These are phyloP conservation scores for Apiospora rasikravindrae DNA, from an alignment of 2,329 filamentous ascomycete species.

Conservation along the genomic window DNA sequence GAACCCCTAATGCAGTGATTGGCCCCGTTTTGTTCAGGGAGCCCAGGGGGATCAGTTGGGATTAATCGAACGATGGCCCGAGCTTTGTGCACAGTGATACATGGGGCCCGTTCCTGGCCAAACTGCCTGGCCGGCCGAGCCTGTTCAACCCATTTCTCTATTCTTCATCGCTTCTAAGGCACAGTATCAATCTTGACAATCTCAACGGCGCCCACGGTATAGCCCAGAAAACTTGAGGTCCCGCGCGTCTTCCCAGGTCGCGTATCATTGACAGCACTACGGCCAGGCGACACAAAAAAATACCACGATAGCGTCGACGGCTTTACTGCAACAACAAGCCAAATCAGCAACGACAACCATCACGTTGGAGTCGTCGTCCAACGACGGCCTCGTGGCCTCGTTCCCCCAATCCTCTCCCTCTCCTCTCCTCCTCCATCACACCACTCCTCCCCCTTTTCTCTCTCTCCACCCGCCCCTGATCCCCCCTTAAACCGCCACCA, in stretches of 20 bases:
- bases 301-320: neutral
- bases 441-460: neutral
- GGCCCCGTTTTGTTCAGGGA: neutral
- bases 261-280: constrained; percentile 6
- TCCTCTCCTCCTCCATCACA: neutral
- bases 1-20: neutral
- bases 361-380: constrained; percentile 8
- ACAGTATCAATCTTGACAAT: constrained; percentile 24
- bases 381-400: constrained; percentile 18
- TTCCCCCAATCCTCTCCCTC: neutral
- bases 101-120: neutral
- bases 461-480: constrained; percentile 6
- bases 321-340: neutral
- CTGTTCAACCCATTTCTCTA: constrained; percentile 17
- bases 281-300: constrained; percentile 3
- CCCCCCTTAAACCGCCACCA: constrained; percentile 37
- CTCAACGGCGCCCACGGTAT: constrained; percentile 25
- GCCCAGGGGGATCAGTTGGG: neutral
- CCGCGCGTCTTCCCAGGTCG: constrained; percentile 6
- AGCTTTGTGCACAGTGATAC: constrained; percentile 14
- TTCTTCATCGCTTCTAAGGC: constrained; percentile 18
- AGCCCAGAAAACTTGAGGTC: constrained; percentile 13
- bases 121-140: neutral
- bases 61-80: constrained; percentile 10
- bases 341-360: constrained; percentile 1